phyloP scores from a whole-genome alignment of 768 basidiomycete species.

The Rhodotorula toruloides region DNA sequence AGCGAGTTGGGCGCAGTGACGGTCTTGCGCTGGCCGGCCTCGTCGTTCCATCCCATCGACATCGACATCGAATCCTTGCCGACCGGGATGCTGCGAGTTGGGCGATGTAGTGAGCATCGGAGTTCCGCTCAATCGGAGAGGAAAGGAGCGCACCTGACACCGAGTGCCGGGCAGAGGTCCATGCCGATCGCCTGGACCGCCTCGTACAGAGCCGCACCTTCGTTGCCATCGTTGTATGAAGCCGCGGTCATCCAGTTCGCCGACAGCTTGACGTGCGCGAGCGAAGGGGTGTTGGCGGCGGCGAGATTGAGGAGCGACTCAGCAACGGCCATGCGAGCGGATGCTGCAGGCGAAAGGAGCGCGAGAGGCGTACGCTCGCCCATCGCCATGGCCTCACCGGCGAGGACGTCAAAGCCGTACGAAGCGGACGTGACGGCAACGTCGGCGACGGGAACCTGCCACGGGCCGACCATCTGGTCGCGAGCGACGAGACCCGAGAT shows the following conservation, averaged over 20 bases:
- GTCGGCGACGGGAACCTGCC: slow-evolving; percentile 96
- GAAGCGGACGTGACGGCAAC: slow-evolving; percentile 93
- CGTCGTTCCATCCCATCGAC: slow-evolving; percentile 87
- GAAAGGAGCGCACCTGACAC: slow-evolving; percentile 53
- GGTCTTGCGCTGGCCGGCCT: slow-evolving; percentile 59
- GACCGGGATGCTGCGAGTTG: slow-evolving; percentile 63
- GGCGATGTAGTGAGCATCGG: too few species aligned
- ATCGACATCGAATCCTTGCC: slow-evolving; percentile 99
- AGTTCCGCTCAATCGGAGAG: too few species aligned
- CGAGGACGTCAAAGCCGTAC: slow-evolving; percentile 77
- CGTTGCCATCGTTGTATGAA: slow-evolving; percentile 60
- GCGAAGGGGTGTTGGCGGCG: slow-evolving; percentile 66
- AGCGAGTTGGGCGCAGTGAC: slow-evolving; percentile 87
- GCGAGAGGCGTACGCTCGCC: slow-evolving; percentile 94
- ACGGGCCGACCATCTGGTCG: slow-evolving; percentile 99
- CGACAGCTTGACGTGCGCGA: slow-evolving; percentile 81
- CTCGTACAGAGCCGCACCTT: slow-evolving; percentile 82
- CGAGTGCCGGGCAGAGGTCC: slow-evolving; percentile 86
- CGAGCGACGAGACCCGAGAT: slow-evolving; percentile 90
- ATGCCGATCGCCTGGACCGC: slow-evolving; percentile 79
- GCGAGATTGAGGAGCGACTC: slow-evolving; percentile 88
- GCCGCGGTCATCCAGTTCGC: slow-evolving; percentile 99
- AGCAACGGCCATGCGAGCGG: slow-evolving; percentile 91
- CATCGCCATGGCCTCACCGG: slow-evolving; percentile 97
- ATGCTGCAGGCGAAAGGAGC: slow-evolving; percentile 76